A percentile compares a stretch with the other conserved stretches of the same genome.
phyloP scores from a whole-genome alignment of 2,329 filamentous ascomycete genomes.

The Ascochyta viciae-villosae region DNA sequence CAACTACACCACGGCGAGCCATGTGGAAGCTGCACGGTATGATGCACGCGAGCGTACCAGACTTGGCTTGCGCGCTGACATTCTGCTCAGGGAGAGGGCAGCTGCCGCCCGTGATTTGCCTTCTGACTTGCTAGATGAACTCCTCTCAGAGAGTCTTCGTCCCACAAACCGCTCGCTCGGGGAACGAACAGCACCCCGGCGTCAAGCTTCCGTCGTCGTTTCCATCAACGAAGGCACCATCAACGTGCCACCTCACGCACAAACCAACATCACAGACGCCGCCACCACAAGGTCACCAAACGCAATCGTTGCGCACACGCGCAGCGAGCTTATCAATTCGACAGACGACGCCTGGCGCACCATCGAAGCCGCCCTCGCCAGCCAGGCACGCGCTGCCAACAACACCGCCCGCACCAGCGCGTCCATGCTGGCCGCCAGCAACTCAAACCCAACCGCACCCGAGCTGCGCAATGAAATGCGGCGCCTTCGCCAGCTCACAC shows the following conservation, averaged over 20 bases:
- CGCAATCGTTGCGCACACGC: slow-evolving; percentile 41
- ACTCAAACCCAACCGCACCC: slow-evolving; percentile 29
- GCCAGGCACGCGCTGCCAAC: slow-evolving; percentile 36
- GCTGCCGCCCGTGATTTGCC: slow-evolving; percentile 23
- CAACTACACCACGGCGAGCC: slow-evolving; percentile 49
- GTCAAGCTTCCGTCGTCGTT: slow-evolving; percentile 52
- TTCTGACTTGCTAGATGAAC: slow-evolving; percentile 13
- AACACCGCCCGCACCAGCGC: slow-evolving; percentile 15
- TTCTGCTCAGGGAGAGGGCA: slow-evolving; percentile 23
- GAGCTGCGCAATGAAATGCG: slow-evolving; percentile 45
- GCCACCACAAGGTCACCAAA: slow-evolving; percentile 42
- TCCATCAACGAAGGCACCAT: slow-evolving; percentile 39
- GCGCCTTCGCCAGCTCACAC: slow-evolving; percentile 45
- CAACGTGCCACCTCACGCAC: slow-evolving; percentile 25
- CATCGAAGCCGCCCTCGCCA: slow-evolving; percentile 56
- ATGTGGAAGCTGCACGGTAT: slow-evolving; percentile 36
- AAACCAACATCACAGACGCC: slow-evolving; percentile 39
- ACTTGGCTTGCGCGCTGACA: slow-evolving; percentile 15
- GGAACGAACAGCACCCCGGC: slow-evolving; percentile 42
- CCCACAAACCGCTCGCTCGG: slow-evolving; percentile 24
- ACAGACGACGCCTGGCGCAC: slow-evolving; percentile 56
- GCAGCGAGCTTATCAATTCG: slow-evolving; percentile 40
- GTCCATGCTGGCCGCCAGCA: slow-evolving; percentile 13
- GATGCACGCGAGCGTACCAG: slow-evolving; percentile 7
- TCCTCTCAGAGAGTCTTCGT: slow-evolving; percentile 34